Evolutionary conservation across 352 stramenopile species (phyloP), one percentile per base, ranked within the genome.

Genomic region (Phytophthora ohioensis): DNA sequence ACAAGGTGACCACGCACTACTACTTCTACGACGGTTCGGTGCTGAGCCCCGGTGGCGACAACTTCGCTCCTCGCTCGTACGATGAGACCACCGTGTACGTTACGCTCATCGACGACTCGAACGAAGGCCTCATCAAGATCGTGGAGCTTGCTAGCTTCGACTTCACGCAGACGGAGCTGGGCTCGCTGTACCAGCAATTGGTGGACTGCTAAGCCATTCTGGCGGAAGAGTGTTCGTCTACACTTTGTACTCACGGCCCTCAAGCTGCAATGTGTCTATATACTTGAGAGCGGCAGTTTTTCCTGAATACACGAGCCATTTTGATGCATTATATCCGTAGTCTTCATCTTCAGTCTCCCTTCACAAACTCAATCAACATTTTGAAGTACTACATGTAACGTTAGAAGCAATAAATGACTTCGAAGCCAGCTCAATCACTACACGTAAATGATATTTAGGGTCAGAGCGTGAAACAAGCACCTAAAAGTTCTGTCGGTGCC

Each of bases 11-110:
- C 13, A 91, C 82, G 12, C 83, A 93, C 70, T 82, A 87, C 69
- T 93, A 92, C 77, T 89, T 85, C 57, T 87, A 78, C 71, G 77
- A 93, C 45, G 81, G 76, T 13, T 60, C 43, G 15, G 59, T 82
- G 41, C 32, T 80, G 1, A 67, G 56, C 34, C 71, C 69, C 0
- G 53, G 52, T 0, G 76, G 81, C 11, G 83, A 91, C 71, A 90
- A 89, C 63, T 91, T 79, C 52, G 80, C 78, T 13, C 49, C 71
- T 11, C 76, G 82, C 2, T 72, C 71, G 32, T 69, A 64, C 21
- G 62, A 77, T 30, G 27, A 45, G 2, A 64, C 71, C 5, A 87
- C 79, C 0, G 75, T 84, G 4, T 94, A 92, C 73, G 56, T 92
- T 7, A 86, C 76, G 43, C 73, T 92, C 56, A 82, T 94, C 15